These are phyloP conservation scores for Barnettozyma sucrosica DNA, from an alignment of 805 yeast genomes.

Conservation along the genomic window DNA sequence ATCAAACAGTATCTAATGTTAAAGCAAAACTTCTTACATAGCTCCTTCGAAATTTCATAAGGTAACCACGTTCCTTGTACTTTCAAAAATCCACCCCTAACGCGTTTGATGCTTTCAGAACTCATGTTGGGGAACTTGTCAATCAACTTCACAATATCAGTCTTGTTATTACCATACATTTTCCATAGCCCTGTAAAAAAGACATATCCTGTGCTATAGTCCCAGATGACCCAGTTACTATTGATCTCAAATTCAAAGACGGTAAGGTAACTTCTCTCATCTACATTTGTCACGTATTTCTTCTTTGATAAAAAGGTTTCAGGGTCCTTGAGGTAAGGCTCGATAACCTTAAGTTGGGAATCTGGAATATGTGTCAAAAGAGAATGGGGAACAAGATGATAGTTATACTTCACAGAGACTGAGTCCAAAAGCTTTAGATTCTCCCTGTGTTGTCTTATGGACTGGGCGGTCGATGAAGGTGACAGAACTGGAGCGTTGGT, in stretches of 20 bases:
- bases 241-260: conserved; percentile 69
- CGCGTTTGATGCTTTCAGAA: conserved; percentile 42
- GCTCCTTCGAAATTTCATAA: conserved; percentile 52
- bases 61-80: conserved; percentile 96
- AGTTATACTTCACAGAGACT: conserved; percentile 17
- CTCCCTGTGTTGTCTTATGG: conserved; percentile 12
- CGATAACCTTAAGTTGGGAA: conserved; percentile 15
- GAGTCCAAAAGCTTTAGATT: conserved; percentile 16
- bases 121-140: conserved; percentile 20
- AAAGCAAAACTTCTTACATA: conserved; percentile 73
- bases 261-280: conserved; percentile 60
- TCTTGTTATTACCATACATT: conserved; percentile 59
- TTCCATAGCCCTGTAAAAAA: conserved; percentile 90
- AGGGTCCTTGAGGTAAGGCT: background rate
- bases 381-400: conserved; percentile 12
- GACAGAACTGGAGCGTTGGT: background rate
- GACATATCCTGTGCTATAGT: conserved; percentile 75
- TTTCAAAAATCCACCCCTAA: conserved; percentile 85
- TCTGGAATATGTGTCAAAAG: conserved; percentile 19
- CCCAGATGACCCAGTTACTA: conserved; percentile 64
- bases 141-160: conserved; percentile 71
- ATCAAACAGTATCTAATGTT: conserved; percentile 68
- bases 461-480: background rate
- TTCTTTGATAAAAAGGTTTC: conserved; percentile 24
- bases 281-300: conserved; percentile 68